These are phyloP conservation scores for Remersonia thermophila DNA, from an alignment of 2,329 filamentous ascomycete genomes.

Conservation along the genomic window DNA sequence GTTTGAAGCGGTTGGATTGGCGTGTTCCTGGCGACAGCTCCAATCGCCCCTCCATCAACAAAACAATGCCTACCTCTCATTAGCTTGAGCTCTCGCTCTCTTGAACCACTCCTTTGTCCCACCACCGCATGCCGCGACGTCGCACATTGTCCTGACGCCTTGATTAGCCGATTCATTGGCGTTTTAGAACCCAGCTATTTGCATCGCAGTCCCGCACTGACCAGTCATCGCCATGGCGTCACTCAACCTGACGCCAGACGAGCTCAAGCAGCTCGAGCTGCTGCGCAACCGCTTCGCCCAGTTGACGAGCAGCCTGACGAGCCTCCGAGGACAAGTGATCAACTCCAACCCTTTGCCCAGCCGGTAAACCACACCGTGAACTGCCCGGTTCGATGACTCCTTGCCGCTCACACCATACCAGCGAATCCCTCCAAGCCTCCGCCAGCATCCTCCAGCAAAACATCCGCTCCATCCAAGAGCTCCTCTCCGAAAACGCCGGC, in stretches of 20 bases:
- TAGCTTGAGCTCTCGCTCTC: too few relatives aligned
- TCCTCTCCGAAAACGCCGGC: slow-evolving; percentile 51
- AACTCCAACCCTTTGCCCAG: slow-evolving; percentile 54
- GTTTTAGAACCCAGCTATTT: too few relatives aligned
- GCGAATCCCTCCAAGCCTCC: slow-evolving; percentile 60
- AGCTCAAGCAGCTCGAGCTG: slow-evolving; percentile 58
- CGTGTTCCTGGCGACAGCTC: too few relatives aligned
- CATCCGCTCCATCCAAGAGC: slow-evolving; percentile 52
- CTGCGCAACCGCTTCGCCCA: slow-evolving; percentile 56
- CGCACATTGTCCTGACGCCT: too few relatives aligned
- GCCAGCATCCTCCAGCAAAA: slow-evolving; percentile 60
- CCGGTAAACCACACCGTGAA: slow-evolving; percentile 35
- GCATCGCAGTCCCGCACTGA: too few relatives aligned
- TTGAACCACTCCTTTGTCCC: too few relatives aligned
- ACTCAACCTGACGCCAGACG: slow-evolving; percentile 43
- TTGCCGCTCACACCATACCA: slow-evolving; percentile 22
- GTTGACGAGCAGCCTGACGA: slow-evolving; percentile 55
- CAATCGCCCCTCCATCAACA: too few relatives aligned
- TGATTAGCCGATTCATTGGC: too few relatives aligned
- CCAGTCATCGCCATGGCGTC: slow-evolving; percentile 25
- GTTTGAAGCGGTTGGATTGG: too few relatives aligned
- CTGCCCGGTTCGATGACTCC: too few relatives aligned
- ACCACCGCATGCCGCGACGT: too few relatives aligned
- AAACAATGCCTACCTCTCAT: too few relatives aligned
- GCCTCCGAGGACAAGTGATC: slow-evolving; percentile 48